Percentiles rank a stretch among this genome's conserved stretches.
phyloP scores from a whole-genome alignment of 192 early-diverging fungal species.

The Podila minutissima region DNA sequence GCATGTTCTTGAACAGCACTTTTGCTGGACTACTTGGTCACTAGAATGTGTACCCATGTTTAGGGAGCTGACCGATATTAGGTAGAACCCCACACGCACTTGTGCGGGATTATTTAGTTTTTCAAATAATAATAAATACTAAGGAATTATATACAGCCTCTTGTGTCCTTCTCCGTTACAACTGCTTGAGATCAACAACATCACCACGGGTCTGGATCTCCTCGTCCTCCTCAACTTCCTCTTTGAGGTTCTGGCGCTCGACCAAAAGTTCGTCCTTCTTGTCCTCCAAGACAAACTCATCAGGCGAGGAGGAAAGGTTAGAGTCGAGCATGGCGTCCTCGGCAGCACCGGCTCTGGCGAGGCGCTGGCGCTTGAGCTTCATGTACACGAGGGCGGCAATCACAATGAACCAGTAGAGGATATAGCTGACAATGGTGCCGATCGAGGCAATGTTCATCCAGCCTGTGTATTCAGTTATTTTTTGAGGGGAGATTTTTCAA shows the following conservation, averaged over 20 bases:
- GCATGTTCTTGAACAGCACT: constrained; percentile 37
- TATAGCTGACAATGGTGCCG: constrained; percentile 79
- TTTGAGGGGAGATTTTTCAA: background rate
- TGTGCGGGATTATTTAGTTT: too few species aligned
- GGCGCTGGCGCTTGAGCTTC: constrained; percentile 33
- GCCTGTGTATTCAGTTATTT: constrained; percentile 45
- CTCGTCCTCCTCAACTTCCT: background rate
- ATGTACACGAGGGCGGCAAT: constrained; percentile 58
- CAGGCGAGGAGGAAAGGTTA: background rate
- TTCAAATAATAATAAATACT: too few species aligned
- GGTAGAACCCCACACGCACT: too few species aligned
- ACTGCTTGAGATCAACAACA: too few species aligned
- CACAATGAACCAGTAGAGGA: constrained; percentile 78
- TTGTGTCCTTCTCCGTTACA: too few species aligned
- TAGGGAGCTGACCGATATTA: too few species aligned
- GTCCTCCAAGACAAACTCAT: background rate
- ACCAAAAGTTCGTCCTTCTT: background rate
- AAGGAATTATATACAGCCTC: too few species aligned
- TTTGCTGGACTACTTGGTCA: constrained; percentile 26
- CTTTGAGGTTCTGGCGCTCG: background rate
- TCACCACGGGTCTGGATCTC: too few species aligned
- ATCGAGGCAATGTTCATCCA: constrained; percentile 81
- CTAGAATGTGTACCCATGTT: background rate
- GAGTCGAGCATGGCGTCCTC: constrained; percentile 2
- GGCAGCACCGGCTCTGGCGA: background rate